These are phyloP conservation scores for Polytrichum commune DNA, from an alignment of 225 moss, liverwort and hornwort genomes.

Conservation along the genomic window DNA sequence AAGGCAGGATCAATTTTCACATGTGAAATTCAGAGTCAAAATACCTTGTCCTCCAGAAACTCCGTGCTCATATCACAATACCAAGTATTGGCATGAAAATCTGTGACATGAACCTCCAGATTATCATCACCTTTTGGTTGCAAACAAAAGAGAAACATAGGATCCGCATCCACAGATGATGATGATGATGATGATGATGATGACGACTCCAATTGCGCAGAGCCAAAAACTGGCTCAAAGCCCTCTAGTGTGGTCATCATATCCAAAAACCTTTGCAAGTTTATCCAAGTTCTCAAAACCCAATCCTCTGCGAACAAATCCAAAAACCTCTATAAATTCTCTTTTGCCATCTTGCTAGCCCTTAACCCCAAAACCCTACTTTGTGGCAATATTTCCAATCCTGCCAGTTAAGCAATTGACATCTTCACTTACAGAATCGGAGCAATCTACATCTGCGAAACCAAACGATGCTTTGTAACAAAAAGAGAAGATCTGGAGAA, in stretches of 20 bases:
- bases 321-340: no score
- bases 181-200: neutral
- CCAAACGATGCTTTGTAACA: no score
- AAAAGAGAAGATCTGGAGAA: no score
- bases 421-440: no score
- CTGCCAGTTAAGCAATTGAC: no score
- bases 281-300: no score
- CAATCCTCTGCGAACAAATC: no score
- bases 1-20: neutral
- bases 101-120: constrained; percentile 60
- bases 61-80: constrained; percentile 51
- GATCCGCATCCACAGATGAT: constrained; percentile 1
- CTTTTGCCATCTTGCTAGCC: no score
- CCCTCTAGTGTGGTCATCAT: constrained; percentile 31
- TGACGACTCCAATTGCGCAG: constrained; percentile 25
- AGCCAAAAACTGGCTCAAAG: constrained; percentile 45
- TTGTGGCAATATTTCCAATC: no score
- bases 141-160: constrained; percentile 61
- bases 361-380: no score
- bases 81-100: constrained; percentile 84
- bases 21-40: neutral
- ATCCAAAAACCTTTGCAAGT: neutral
- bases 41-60: constrained; percentile 61
- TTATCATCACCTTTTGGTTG: constrained; percentile 28
- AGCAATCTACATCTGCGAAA: no score